Evolutionary conservation across 176 grass and related monocot species (phyloP).

Genomic region (Oryza meyeriana): DNA sequence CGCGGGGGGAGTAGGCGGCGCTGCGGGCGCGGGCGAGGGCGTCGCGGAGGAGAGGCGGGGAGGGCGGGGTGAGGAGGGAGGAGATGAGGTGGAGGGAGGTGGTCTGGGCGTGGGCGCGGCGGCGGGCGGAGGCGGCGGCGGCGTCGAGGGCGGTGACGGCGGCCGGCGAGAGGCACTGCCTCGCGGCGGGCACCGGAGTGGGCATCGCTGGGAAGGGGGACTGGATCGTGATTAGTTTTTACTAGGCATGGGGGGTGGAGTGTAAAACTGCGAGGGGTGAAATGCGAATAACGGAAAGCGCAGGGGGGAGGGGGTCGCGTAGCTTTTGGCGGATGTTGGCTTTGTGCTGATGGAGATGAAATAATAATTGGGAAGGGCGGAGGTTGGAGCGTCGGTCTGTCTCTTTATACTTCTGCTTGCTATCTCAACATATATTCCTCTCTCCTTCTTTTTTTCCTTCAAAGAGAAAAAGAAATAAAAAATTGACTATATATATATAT

Average conservation of each 20-base stretch:
- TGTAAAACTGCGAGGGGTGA: slow-evolving; percentile 31
- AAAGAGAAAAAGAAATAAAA: no score
- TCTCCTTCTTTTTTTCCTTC: no score
- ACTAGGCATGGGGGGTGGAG: slow-evolving; percentile 32
- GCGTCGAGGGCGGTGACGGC: slow-evolving; percentile 17
- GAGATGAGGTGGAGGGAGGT: slow-evolving; percentile 73
- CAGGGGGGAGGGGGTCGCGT: neutral
- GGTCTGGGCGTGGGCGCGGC: slow-evolving; percentile 53
- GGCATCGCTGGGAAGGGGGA: slow-evolving; percentile 31
- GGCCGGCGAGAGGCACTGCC: slow-evolving; percentile 33
- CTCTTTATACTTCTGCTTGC: no score
- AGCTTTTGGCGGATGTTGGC: no score
- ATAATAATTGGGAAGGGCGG: no score
- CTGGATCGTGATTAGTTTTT: slow-evolving; percentile 1
- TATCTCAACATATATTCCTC: no score
- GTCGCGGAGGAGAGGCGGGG: slow-evolving; percentile 51
- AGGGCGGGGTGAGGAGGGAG: slow-evolving; percentile 41
- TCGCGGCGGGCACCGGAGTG: slow-evolving; percentile 44
- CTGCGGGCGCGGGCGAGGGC: slow-evolving; percentile 55
- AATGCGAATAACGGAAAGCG: slow-evolving; percentile 11
- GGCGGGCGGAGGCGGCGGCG: slow-evolving; percentile 7
- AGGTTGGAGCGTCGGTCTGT: no score
- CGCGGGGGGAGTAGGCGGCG: slow-evolving; percentile 50
- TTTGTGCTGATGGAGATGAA: no score
- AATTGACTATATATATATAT: no score